These are phyloP conservation scores for Arthonia radiata DNA, from an alignment of 495 filamentous ascomycete species.

Conservation along the genomic window DNA sequence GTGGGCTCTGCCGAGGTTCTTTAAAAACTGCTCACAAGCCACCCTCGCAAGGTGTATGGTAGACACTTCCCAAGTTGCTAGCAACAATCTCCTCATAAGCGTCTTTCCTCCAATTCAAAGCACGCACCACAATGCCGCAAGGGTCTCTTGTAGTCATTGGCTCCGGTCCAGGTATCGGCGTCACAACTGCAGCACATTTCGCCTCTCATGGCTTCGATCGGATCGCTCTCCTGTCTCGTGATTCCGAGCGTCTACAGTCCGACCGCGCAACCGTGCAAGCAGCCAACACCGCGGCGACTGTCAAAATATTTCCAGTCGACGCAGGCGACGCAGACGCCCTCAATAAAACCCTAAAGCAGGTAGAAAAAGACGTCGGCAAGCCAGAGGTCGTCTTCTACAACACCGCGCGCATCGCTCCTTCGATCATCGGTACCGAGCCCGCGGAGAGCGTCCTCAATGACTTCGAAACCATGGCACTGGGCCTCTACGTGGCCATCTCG, in stretches of 20 bases:
- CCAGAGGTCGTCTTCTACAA: constrained; percentile 18
- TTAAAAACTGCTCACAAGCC: too few relatives aligned
- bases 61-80: too few relatives aligned
- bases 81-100: too few relatives aligned
- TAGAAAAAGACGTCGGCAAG: constrained; percentile 12
- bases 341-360: constrained; percentile 9
- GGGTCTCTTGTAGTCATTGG: constrained; percentile 16
- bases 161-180: constrained; percentile 19
- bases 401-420: constrained; percentile 13
- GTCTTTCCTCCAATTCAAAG: too few relatives aligned
- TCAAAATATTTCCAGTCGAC: constrained; percentile 13
- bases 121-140: too few relatives aligned
- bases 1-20: too few relatives aligned
- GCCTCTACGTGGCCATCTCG: too few relatives aligned
- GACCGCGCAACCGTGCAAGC: constrained; percentile 11
- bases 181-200: constrained; percentile 13
- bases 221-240: constrained; percentile 16
- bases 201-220: constrained; percentile 14
- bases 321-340: constrained; percentile 10
- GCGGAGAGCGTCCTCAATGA: too few relatives aligned
- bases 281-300: constrained; percentile 5
- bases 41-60: too few relatives aligned
- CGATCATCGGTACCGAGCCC: too few relatives aligned
- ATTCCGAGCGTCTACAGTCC: constrained; percentile 10
- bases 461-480: too few relatives aligned